phyloP scores from a whole-genome alignment of 2,329 filamentous ascomycete species.

The Hymenoscyphus linearis region DNA sequence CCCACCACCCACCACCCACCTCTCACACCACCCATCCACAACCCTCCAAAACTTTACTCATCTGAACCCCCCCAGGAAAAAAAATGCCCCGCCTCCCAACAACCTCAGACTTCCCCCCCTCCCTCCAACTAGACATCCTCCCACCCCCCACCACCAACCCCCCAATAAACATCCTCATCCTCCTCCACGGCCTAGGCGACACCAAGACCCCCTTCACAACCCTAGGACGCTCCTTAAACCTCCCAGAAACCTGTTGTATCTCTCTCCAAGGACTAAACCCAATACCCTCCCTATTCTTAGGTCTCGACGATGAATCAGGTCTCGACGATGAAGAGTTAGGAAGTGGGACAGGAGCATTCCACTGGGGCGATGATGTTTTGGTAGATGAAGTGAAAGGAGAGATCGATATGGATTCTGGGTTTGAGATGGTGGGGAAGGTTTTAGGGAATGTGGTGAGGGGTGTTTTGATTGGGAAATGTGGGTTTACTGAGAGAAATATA shows the following conservation, averaged over 20 bases:
- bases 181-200: constrained; percentile 66
- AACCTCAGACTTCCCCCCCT: constrained; percentile 43
- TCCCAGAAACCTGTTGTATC: constrained; percentile 61
- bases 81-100: constrained; percentile 30
- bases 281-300: constrained; percentile 47
- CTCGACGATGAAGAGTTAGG: too few species aligned
- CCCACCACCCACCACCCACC: background rate
- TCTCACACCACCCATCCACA: background rate
- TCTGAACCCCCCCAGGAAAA: background rate
- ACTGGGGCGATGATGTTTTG: constrained; percentile 56
- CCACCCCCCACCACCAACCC: constrained; percentile 32
- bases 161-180: constrained; percentile 55
- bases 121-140: constrained; percentile 31
- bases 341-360: too few species aligned
- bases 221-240: constrained; percentile 51
- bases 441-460: constrained; percentile 33
- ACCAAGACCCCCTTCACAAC: constrained; percentile 51
- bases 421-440: constrained; percentile 38
- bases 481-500: constrained; percentile 44
- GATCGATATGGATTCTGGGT: constrained; percentile 50
- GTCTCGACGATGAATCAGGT: too few species aligned
- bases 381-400: constrained; percentile 46
- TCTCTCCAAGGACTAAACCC: constrained; percentile 55
- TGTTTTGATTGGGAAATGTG: constrained; percentile 36
- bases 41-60: too few species aligned